Evolutionary conservation across 192 early-diverging fungal genomes (phyloP).

Genomic region (Linnemannia schmuckeri): DNA sequence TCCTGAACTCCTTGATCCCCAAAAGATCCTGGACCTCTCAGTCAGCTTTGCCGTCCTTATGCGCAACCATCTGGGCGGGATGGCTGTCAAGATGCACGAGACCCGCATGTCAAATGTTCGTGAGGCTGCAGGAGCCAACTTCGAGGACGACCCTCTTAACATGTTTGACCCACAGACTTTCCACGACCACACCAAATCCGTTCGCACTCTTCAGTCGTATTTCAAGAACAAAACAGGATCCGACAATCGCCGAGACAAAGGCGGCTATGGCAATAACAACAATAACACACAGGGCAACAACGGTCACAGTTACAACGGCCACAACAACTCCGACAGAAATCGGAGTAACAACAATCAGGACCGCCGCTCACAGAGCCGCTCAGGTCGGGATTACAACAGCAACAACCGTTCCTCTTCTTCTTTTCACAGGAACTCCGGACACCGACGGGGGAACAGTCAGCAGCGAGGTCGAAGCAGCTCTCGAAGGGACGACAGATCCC

Average conservation of each 20-base stretch:
- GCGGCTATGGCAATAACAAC: too few species aligned
- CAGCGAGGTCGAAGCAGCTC: conserved; percentile 11
- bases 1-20: background rate
- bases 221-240: background rate
- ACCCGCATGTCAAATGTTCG: conserved; percentile 15
- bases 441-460: conserved; percentile 21
- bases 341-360: background rate
- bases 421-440: conserved; percentile 10
- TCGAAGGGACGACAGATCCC: background rate
- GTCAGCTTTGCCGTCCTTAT: conserved; percentile 17
- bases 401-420: conserved; percentile 11
- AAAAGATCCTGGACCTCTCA: background rate
- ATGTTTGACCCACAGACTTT: conserved; percentile 11
- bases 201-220: background rate
- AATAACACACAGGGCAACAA: too few species aligned
- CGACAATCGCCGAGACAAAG: too few species aligned
- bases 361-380: background rate
- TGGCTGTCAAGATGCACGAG: conserved; percentile 17
- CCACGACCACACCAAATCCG: conserved; percentile 11
- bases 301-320: too few species aligned
- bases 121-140: background rate
- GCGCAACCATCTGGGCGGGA: conserved; percentile 13
- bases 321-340: conserved; percentile 5
- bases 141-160: conserved; percentile 9
- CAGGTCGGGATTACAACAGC: background rate